Evolutionary conservation across 805 yeast species (phyloP).

Genomic region (Candida nanaspora): DNA sequence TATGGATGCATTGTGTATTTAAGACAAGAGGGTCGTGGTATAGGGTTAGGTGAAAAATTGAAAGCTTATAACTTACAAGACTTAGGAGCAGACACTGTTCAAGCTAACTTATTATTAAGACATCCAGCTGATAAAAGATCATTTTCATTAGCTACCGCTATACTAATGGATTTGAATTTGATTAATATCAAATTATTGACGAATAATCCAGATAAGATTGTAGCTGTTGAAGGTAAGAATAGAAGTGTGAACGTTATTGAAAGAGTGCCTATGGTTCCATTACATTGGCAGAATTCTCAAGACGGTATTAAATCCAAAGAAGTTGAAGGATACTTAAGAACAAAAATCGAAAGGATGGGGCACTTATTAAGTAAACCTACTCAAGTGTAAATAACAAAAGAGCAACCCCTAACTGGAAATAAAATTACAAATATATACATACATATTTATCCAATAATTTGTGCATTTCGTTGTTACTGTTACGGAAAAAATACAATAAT

Average conservation of each 20-base stretch:
- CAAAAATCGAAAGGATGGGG: constrained; percentile 97
- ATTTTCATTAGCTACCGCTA: constrained; percentile 90
- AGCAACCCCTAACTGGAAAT: no score
- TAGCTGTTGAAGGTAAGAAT: constrained; percentile 87
- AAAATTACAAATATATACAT: no score
- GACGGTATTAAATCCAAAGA: constrained; percentile 77
- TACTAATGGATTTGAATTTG: constrained; percentile 75
- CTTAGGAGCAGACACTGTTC: constrained; percentile 96
- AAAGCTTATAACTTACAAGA: constrained; percentile 97
- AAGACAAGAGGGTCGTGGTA: constrained; percentile 98
- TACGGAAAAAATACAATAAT: background rate
- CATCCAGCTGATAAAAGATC: constrained; percentile 99
- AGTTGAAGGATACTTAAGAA: constrained; percentile 86
- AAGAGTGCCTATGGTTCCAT: constrained; percentile 94
- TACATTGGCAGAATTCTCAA: constrained; percentile 67
- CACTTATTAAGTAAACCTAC: constrained; percentile 58
- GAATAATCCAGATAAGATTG: constrained; percentile 92
- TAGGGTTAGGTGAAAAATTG: constrained; percentile 94
- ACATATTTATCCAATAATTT: no score
- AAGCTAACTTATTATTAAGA: constrained; percentile 83
- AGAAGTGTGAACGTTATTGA: constrained; percentile 69
- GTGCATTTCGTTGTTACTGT: background rate
- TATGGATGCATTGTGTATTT: constrained; percentile 92
- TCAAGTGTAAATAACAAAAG: background rate
- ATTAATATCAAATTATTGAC: constrained; percentile 71